Evolutionary conservation across 495 filamentous ascomycete genomes (phyloP), one percentile per base, ranked within the genome.

Genomic region (Penicillium verhagenii): DNA sequence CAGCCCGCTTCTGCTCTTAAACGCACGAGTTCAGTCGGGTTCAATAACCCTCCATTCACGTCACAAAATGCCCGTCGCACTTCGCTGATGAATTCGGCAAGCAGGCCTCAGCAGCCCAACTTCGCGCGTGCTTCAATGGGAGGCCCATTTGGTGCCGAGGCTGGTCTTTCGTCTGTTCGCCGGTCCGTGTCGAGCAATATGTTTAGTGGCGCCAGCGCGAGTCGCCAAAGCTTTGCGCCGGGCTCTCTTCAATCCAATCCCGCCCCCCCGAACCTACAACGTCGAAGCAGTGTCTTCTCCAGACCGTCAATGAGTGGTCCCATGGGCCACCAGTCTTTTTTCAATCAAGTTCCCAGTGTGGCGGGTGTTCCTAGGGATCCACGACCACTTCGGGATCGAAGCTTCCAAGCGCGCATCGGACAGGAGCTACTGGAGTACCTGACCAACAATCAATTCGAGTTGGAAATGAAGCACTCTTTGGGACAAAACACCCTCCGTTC

Each of bases 1-100:
- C 89, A 91, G 70, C 91, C 92, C 5, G 77, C 87, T n/a, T 97
- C 94, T n/a, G 90, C 94, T 21, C 81, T 97, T 77, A 97, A 97
- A 73, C 90, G 94, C 67, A 89, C 90, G 7, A 96, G 84, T 61
- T 92, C 90, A n/a, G 86, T 86, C 43, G 84, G 85, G 57, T 74
- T 80, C 58, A 82, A 85, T 64, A 85, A 85, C 64, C 73, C 80
- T 37, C 79, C 80, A 31, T 84, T 80, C 69, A 82, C 84, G n/a
- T 77, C 82, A 31, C 84, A 85, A 68, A 84, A 92, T 69, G 83
- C 77, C 50, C 89, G 92, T 58, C 89, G 89, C 42, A 91, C 90
- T 53, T 91, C 88, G 52, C 86, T 91, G 56, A 81, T 91, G 49
- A 90, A 92, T 74, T 96, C 94, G 52, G 83, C 95, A 26, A 89